Percentiles rank a stretch among this genome's conserved stretches.
Conservation (phyloP, 768 basidiomycete genomes). For the Clitopilus hobsonii region DNA sequence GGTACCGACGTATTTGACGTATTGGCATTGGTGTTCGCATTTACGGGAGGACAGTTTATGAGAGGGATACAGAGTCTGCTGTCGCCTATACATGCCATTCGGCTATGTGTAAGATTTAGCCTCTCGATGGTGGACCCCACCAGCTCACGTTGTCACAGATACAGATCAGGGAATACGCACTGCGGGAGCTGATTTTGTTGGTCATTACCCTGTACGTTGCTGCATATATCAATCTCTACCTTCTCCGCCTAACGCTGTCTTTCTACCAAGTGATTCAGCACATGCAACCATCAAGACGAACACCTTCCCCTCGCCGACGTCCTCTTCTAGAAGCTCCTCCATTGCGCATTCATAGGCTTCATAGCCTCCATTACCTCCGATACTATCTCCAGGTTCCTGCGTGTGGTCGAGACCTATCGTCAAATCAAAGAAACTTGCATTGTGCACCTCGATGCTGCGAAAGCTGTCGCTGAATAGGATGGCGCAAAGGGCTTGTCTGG, state of each 20-base stretch:
- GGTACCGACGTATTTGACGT: too few relatives aligned
- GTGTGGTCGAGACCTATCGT: constrained; percentile 93
- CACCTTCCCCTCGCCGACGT: constrained; percentile 54
- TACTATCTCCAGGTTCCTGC: constrained; percentile 79
- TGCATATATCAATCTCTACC: background rate
- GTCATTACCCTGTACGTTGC: constrained; percentile 71
- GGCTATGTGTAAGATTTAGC: too few relatives aligned
- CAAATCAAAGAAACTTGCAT: constrained; percentile 85
- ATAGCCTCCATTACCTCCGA: constrained; percentile 82
- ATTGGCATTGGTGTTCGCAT: too few relatives aligned
- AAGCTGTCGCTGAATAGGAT: constrained; percentile 69
- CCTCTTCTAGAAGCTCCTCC: constrained; percentile 54
- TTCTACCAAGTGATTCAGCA: constrained; percentile 65
- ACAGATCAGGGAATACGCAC: constrained; percentile 75
- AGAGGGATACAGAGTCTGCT: too few relatives aligned
- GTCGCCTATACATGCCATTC: too few relatives aligned
- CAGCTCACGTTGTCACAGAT: too few relatives aligned
- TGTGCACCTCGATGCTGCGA: constrained; percentile 74
- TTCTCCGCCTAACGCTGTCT: background rate
- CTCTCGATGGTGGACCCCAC: too few relatives aligned
- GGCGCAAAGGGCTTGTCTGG: constrained; percentile 81
- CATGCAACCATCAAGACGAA: constrained; percentile 75
- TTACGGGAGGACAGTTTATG: too few relatives aligned
- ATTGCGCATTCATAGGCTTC: constrained; percentile 94
- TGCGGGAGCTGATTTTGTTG: constrained; percentile 92